A percentile compares a stretch with the other conserved stretches of the same genome.
Evolutionary conservation across 768 basidiomycete genomes (phyloP).

Genomic region (Panaeolus cyanescens): DNA sequence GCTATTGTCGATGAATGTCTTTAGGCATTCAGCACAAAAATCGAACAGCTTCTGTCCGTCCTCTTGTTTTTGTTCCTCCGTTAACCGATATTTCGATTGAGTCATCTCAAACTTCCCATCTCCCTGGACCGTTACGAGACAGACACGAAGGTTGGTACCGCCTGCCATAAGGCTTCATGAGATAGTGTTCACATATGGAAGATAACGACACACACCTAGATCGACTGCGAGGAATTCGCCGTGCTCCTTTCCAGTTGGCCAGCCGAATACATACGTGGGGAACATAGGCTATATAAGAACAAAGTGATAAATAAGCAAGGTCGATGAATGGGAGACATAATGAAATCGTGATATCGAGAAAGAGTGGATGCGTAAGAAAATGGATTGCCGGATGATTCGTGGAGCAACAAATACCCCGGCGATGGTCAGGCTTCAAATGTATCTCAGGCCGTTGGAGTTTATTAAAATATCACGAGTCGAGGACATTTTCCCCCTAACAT

Average conservation of each 20-base stretch:
- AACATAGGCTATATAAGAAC: constrained; percentile 76
- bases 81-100: constrained; percentile 94
- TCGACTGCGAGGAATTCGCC: constrained; percentile 92
- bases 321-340: not conserved
- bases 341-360: not conserved
- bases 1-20: constrained; percentile 83
- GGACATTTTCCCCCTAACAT: not conserved
- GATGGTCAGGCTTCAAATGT: not conserved
- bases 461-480: no score
- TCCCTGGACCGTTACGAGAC: constrained; percentile 90
- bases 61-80: constrained; percentile 97
- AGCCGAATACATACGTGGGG: constrained; percentile 95
- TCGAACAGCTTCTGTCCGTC: constrained; percentile 97
- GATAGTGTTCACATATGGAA: constrained; percentile 3
- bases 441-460: no score
- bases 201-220: constrained; percentile 56
- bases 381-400: not conserved
- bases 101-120: constrained; percentile 97
- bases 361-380: not conserved
- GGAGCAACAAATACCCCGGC: not conserved
- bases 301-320: not conserved
- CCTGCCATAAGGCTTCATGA: constrained; percentile 40
- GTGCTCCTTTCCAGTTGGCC: constrained; percentile 87
- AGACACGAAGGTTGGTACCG: constrained; percentile 98
- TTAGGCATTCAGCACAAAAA: constrained; percentile 94